Base-by-base conservation (phyloP, 148 eudicot species). In the Rhododendron kiyosumense region DNA sequence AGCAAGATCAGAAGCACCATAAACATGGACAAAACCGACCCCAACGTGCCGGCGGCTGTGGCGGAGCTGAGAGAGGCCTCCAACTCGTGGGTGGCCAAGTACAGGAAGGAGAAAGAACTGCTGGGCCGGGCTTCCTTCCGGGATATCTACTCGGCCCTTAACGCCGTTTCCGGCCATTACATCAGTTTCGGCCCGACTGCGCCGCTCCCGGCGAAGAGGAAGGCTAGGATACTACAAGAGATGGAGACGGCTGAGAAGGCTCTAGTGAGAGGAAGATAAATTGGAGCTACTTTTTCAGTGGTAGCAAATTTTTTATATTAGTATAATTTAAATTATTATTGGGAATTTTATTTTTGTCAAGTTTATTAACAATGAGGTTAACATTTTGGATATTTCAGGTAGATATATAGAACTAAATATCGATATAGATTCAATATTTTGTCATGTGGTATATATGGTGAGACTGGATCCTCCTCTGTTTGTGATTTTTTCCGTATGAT, bases 121-220 rank as follows among this genome's bases (percentile, higher is more conserved):
- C 89, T 97, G 18, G 99, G 99, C 1, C 88, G 94, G 87, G 63
- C 91, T 8, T 94, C 98, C 5, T 97, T 97, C 84, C 87, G 99
- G 79, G 99, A 97, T 73, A 93, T 97, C 57, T 97, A 97, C 87
- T 95, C 99, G 8, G 99, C 99, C 2, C 93, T 97, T 0, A 97
- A 97, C 34, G 99, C 99, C 1, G 98, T 97, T 28, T 95, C 98
- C 1, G 99, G 99, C 78, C 99, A 97, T 86, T 97, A 97, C 84
- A 91, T 95, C 34, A 97, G 99, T 84, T 95, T 95, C 38, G 98
- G 98, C 1, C 98, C 96, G 0, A 94, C 98, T 6, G 94, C 96
- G 5, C 98, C 98, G 32, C 91, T 95, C 11, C 98, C 98, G 57
- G 93, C 94, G 8, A 95, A 95, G 91, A 89, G 98, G 88, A 93